Percentiles rank a stretch among this genome's conserved stretches.
Evolutionary conservation across 371 early-diverging fungal species (phyloP).

Genomic region (Funneliformis caledonium): DNA sequence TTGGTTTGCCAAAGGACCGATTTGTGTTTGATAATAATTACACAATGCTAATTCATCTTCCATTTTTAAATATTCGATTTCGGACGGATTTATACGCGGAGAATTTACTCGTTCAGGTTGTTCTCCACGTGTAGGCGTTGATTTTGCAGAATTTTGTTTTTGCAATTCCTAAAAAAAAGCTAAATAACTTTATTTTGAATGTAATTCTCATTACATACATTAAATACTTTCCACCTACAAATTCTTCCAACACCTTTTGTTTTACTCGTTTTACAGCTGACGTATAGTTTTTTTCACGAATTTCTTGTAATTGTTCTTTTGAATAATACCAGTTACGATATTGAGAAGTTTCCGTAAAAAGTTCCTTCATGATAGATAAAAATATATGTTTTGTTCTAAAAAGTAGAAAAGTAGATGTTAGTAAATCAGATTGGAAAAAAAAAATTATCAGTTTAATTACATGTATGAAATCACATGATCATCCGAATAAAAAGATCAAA

Average conservation of each 20-base stretch:
- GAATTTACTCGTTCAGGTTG: conserved; percentile 36
- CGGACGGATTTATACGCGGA: conserved; percentile 38
- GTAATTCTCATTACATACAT: conserved; percentile 21
- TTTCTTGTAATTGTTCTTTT: conserved; percentile 58
- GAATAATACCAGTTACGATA: conserved; percentile 79
- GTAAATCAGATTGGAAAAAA: too few species aligned
- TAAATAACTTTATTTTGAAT: background rate
- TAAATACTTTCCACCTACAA: conserved; percentile 43
- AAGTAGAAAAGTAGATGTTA: too few species aligned
- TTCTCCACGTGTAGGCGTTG: conserved; percentile 7
- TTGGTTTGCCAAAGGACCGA: conserved; percentile 42
- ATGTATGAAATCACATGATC: too few species aligned
- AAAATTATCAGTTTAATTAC: too few species aligned
- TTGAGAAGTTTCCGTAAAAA: conserved; percentile 59
- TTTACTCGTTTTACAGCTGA: conserved; percentile 64
- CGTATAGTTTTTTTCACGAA: conserved; percentile 62
- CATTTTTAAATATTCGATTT: conserved; percentile 54
- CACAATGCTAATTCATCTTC: conserved; percentile 60
- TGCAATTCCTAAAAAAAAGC: background rate
- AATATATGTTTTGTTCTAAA: too few species aligned
- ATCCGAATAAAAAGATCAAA: background rate
- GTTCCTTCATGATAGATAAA: conserved; percentile 31
- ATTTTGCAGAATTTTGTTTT: background rate
- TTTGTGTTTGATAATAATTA: conserved; percentile 54
- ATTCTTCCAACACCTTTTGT: conserved; percentile 59